Evolutionary conservation across 371 early-diverging fungal species (phyloP).

Genomic region (Syncephalastrum sp.): DNA sequence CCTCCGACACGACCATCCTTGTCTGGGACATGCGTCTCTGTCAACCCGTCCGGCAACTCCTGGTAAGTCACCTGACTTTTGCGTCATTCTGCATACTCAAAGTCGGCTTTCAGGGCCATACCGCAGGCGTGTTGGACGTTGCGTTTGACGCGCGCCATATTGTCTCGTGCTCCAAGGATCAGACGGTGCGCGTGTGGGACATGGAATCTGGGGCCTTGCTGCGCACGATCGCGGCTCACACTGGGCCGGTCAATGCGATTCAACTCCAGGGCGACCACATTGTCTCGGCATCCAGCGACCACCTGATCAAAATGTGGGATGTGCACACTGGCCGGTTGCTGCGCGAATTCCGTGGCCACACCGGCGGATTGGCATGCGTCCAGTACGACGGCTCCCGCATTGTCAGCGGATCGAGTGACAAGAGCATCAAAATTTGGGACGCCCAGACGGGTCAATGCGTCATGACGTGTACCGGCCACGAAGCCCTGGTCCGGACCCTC

Average conservation of each 20-base stretch:
- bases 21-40: slow-evolving; percentile 78
- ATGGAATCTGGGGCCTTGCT: slow-evolving; percentile 44
- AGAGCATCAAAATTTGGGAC: slow-evolving; percentile 94
- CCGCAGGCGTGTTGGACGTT: slow-evolving; percentile 78
- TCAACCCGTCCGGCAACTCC: slow-evolving; percentile 40
- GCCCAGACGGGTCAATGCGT: slow-evolving; percentile 75
- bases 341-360: slow-evolving; percentile 70
- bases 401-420: slow-evolving; percentile 93
- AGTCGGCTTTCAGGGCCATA: slow-evolving; percentile 54
- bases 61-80: slow-evolving; percentile 8
- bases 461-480: slow-evolving; percentile 74
- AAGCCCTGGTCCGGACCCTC: slow-evolving; percentile 88
- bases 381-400: slow-evolving; percentile 87
- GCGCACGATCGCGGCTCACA: slow-evolving; percentile 74
- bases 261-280: slow-evolving; percentile 65
- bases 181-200: slow-evolving; percentile 87
- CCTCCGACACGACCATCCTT: slow-evolving; percentile 84
- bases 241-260: slow-evolving; percentile 88
- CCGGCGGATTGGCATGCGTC: slow-evolving; percentile 89
- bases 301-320: slow-evolving; percentile 86
- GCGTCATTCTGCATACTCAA: background rate
- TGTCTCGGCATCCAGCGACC: slow-evolving; percentile 88
- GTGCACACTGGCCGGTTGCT: slow-evolving; percentile 64
- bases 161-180: slow-evolving; percentile 92
- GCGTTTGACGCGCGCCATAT: slow-evolving; percentile 70